These are phyloP conservation scores for Neurospora crassa DNA, from an alignment of 2,329 filamentous ascomycete species.

Conservation along the genomic window DNA sequence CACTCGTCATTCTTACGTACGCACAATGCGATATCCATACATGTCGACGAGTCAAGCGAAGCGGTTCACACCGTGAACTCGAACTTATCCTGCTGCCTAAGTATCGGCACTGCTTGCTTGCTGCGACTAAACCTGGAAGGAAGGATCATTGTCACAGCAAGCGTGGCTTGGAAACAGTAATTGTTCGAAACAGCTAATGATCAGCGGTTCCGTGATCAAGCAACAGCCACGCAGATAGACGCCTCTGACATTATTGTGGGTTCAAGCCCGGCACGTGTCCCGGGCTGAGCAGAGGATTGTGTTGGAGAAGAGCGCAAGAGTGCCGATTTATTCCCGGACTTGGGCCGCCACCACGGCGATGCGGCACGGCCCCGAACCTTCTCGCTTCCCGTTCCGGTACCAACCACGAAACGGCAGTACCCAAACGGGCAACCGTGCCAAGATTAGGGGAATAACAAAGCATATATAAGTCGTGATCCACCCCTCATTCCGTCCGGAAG, in stretches of 20 bases:
- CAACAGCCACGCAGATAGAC: neutral
- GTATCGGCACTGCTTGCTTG: neutral
- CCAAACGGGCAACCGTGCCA: neutral
- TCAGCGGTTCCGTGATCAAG: neutral
- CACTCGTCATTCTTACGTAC: neutral
- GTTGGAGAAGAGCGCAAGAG: too few relatives aligned
- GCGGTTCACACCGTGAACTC: neutral
- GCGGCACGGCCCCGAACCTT: neutral
- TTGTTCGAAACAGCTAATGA: neutral
- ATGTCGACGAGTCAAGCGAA: neutral
- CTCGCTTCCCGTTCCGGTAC: neutral
- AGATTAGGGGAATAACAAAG: neutral
- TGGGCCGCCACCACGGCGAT: neutral
- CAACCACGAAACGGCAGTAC: neutral
- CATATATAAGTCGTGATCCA: neutral
- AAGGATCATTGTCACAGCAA: neutral
- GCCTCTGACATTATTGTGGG: neutral
- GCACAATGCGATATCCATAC: too few relatives aligned
- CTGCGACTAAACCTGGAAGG: neutral
- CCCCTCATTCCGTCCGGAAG: neutral
- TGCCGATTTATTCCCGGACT: neutral
- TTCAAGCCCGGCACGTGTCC: neutral
- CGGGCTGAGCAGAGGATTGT: neutral
- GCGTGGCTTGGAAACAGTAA: neutral
- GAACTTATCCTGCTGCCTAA: neutral